A percentile compares a stretch with the other conserved stretches of the same genome.
Conservation (phyloP, 2,329 filamentous ascomycete genomes). For the Fusarium chaquense region DNA sequence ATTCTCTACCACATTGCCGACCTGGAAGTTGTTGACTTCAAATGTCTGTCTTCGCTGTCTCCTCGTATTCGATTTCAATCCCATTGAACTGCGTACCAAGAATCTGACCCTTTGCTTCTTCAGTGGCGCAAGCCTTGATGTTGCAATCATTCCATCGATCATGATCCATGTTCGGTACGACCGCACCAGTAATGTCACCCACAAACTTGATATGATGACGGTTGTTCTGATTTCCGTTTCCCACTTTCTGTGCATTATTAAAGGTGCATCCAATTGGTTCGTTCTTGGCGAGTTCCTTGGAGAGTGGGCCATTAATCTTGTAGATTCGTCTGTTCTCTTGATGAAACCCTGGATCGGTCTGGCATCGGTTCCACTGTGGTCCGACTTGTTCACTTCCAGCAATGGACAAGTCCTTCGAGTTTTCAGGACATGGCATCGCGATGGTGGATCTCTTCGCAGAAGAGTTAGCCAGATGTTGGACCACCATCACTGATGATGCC, state of each 20-base stretch:
- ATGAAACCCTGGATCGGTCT: neutral
- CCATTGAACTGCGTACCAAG: constrained; percentile 2
- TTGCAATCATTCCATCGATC: neutral
- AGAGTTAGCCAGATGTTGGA: too few species aligned
- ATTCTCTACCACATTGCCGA: too few species aligned
- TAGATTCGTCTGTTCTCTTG: neutral
- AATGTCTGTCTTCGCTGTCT: too few species aligned
- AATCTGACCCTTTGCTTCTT: neutral
- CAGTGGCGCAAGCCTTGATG: neutral
- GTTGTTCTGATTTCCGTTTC: neutral
- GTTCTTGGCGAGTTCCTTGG: neutral
- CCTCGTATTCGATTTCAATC: neutral
- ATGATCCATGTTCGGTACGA: neutral
- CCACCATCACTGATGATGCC: too few species aligned
- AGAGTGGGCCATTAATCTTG: too few species aligned
- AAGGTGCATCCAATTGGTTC: neutral
- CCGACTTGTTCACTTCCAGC: too few species aligned
- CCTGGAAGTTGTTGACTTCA: too few species aligned
- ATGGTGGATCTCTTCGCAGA: too few species aligned
- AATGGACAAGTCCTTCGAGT: too few species aligned
- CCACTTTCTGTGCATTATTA: neutral
- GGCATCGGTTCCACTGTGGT: neutral
- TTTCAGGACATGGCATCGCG: too few species aligned
- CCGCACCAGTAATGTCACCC: fast-evolving
- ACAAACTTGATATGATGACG: fast-evolving